Conservation (phyloP, 805 yeast genomes). For the Saccharomycopsis capsularis region DNA sequence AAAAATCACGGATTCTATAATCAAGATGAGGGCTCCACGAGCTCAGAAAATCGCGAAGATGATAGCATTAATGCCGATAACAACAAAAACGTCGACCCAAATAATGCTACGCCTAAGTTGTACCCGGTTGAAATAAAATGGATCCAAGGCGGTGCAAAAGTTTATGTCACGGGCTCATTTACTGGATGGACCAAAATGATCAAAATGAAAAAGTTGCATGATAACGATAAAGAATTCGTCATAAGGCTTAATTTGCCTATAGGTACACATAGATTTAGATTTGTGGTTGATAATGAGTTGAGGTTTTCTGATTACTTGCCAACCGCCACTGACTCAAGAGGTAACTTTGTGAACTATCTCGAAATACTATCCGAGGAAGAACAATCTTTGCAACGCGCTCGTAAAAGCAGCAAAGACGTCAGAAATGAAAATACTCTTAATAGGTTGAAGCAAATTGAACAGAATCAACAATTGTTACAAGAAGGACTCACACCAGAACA, state of each 20-base stretch:
- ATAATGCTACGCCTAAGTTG: conserved; percentile 13
- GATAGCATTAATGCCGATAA: background rate
- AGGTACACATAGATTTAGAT: conserved; percentile 89
- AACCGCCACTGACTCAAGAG: conserved; percentile 97
- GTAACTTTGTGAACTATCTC: conserved; percentile 87
- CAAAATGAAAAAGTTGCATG: conserved; percentile 52
- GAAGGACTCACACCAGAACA: conserved; percentile 12
- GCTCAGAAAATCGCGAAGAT: conserved; percentile 12
- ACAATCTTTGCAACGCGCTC: conserved; percentile 24
- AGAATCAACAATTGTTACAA: conserved; percentile 12
- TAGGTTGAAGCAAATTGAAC: background rate
- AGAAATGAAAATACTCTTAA: background rate
- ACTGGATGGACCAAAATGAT: conserved; percentile 99
- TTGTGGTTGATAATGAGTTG: conserved; percentile 89
- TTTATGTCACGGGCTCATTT: conserved; percentile 94
- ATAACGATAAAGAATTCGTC: conserved; percentile 45
- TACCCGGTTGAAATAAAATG: conserved; percentile 68
- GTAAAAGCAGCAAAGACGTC: conserved; percentile 2
- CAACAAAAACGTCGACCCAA: conserved; percentile 1
- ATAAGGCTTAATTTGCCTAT: conserved; percentile 74
- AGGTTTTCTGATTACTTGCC: conserved; percentile 82
- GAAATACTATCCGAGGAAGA: conserved; percentile 43
- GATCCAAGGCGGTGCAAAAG: conserved; percentile 95
- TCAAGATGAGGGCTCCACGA: background rate
- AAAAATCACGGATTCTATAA: conserved; percentile 15